Percentiles rank a stretch among this genome's conserved stretches.
phyloP scores from a whole-genome alignment of 1,284 basidiomycete species.

The Leccinum variabile region DNA sequence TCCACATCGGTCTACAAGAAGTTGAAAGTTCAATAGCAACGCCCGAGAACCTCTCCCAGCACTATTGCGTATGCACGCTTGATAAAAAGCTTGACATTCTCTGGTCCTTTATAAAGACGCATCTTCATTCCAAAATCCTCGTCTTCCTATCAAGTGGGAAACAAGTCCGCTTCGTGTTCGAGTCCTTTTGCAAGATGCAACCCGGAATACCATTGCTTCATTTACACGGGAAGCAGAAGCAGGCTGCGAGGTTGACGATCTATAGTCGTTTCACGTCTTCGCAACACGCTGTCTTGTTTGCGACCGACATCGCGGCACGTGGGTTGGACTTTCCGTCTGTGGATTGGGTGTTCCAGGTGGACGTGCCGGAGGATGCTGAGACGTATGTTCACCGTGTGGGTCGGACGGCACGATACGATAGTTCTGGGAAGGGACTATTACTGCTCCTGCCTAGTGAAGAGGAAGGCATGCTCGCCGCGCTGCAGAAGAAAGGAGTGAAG shows the following conservation, averaged over 20 bases:
- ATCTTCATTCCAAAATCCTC: slow-evolving; percentile 89
- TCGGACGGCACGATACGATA: slow-evolving; percentile 91
- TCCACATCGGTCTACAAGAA: slow-evolving; percentile 70
- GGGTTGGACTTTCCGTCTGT: slow-evolving; percentile 97
- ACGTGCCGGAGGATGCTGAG: slow-evolving; percentile 97
- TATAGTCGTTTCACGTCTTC: slow-evolving; percentile 81
- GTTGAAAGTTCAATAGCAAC: slow-evolving; percentile 45
- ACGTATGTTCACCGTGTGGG: slow-evolving; percentile 98
- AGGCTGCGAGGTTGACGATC: slow-evolving; percentile 81
- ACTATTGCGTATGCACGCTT: slow-evolving; percentile 84
- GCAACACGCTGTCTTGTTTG: slow-evolving; percentile 82
- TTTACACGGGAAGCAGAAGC: slow-evolving; percentile 97
- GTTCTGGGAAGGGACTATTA: slow-evolving; percentile 84
- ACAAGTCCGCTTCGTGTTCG: slow-evolving; percentile 96
- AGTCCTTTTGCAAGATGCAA: slow-evolving; percentile 93
- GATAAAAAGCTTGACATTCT: slow-evolving; percentile 90
- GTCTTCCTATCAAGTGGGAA: slow-evolving; percentile 97
- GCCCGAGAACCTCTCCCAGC: slow-evolving; percentile 81
- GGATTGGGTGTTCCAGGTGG: slow-evolving; percentile 98
- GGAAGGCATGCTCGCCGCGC: slow-evolving; percentile 77
- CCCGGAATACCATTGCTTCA: slow-evolving; percentile 91
- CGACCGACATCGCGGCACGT: slow-evolving; percentile 97
- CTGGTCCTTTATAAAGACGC: slow-evolving; percentile 95
- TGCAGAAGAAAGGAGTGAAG: slow-evolving; percentile 75
- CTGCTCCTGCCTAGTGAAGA: slow-evolving; percentile 91